phyloP scores from a whole-genome alignment of 371 early-diverging fungal genomes.

The Mortierella sp. region DNA sequence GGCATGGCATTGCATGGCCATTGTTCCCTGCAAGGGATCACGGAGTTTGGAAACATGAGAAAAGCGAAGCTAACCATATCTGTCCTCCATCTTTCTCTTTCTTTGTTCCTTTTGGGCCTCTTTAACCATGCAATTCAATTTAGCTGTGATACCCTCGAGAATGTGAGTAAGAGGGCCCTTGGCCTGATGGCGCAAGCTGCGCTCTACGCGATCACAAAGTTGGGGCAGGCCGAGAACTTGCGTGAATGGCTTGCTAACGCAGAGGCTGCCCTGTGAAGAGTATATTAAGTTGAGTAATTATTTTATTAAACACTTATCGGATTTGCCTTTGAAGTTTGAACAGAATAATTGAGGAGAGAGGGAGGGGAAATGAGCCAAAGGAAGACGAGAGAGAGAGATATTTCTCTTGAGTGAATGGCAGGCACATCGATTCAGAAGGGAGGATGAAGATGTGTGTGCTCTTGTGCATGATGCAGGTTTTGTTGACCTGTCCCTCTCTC shows the following conservation, averaged over 20 bases:
- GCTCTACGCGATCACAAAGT: conserved; percentile 43
- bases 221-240: conserved; percentile 37
- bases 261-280: conserved; percentile 13
- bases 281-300: background rate
- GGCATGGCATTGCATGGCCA: background rate
- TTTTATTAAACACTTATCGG: background rate
- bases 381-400: background rate
- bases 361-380: too few species aligned
- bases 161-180: conserved; percentile 51
- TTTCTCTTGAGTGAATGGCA: background rate
- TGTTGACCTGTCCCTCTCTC: background rate
- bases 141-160: conserved; percentile 57
- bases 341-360: background rate
- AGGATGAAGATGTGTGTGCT: conserved; percentile 9
- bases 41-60: conserved; percentile 7
- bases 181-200: conserved; percentile 52
- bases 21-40: background rate
- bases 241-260: conserved; percentile 39
- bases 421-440: background rate
- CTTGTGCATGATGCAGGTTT: background rate
- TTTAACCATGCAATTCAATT: too few species aligned
- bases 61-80: background rate
- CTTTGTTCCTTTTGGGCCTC: background rate
- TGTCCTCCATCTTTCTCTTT: background rate
- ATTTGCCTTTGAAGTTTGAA: too few species aligned